These are phyloP conservation scores for Talaromyces nanjingensis DNA, from an alignment of 495 filamentous ascomycete genomes.

Conservation along the genomic window DNA sequence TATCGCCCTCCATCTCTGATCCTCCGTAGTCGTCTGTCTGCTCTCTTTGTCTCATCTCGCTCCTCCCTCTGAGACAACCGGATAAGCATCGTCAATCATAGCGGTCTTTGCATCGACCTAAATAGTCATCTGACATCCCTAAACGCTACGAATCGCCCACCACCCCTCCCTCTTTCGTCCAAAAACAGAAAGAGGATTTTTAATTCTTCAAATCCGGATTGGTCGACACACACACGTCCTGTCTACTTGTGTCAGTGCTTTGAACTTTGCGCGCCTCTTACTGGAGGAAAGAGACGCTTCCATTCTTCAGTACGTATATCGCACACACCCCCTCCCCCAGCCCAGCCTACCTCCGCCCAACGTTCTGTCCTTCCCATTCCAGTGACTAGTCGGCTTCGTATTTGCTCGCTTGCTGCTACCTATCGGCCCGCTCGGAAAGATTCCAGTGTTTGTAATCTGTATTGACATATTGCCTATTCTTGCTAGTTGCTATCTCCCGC, in stretches of 20 bases:
- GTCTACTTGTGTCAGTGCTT: background rate
- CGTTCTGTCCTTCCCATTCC: slow-evolving; percentile 1
- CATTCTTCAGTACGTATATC: slow-evolving; percentile 4
- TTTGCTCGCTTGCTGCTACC: background rate
- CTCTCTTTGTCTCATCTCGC: background rate
- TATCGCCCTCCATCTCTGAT: background rate
- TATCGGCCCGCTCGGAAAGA: slow-evolving; percentile 8
- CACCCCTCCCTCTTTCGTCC: background rate
- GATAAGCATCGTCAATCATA: background rate
- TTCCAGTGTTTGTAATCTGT: slow-evolving; percentile 3
- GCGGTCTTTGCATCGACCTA: background rate
- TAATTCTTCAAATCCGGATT: background rate
- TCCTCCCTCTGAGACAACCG: background rate
- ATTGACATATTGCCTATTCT: slow-evolving; percentile 1
- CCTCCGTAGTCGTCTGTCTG: background rate
- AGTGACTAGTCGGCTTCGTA: background rate
- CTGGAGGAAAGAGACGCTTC: background rate
- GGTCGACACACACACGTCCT: background rate
- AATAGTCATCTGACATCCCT: slow-evolving; percentile 8
- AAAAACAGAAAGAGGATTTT: background rate
- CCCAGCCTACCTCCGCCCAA: background rate
- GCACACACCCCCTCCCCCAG: background rate
- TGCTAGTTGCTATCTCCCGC: background rate
- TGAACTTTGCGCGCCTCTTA: background rate
- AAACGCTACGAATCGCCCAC: background rate